These are phyloP conservation scores for Parachaetomium inaequale DNA, from an alignment of 495 filamentous ascomycete genomes.

Conservation along the genomic window DNA sequence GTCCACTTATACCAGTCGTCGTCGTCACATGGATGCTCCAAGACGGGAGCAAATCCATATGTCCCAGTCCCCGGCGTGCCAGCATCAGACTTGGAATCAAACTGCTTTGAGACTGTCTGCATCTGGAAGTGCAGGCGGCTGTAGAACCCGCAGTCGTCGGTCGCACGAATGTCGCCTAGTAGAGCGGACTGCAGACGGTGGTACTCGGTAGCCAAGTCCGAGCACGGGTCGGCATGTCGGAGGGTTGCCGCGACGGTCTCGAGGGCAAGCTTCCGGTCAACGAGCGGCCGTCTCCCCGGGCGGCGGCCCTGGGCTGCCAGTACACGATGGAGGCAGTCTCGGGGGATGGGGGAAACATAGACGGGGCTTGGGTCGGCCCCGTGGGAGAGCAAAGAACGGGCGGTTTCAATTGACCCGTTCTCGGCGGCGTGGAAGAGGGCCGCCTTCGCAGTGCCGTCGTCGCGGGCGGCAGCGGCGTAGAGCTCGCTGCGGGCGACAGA, in stretches of 20 bases:
- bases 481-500: not conserved
- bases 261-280: not conserved
- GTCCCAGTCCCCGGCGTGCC: no score
- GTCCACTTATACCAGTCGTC: not conserved
- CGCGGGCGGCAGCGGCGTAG: not conserved
- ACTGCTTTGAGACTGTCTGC: not conserved
- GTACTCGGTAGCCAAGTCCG: not conserved
- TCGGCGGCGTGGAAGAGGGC: constrained; percentile 3
- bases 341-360: not conserved
- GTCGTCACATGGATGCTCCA: no score
- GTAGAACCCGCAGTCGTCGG: no score
- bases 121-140: not conserved
- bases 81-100: not conserved
- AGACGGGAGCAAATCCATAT: no score
- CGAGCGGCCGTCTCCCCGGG: not conserved
- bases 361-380: not conserved
- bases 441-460: not conserved
- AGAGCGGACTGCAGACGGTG: no score
- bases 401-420: not conserved
- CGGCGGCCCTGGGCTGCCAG: constrained; percentile 1
- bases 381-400: not conserved
- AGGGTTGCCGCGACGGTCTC: not conserved
- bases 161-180: no score
- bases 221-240: no score
- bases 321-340: not conserved